Evolutionary conservation across 192 early-diverging fungal genomes (phyloP), one percentile per base, ranked within the genome.

Genomic region (Pilaira anomala): DNA sequence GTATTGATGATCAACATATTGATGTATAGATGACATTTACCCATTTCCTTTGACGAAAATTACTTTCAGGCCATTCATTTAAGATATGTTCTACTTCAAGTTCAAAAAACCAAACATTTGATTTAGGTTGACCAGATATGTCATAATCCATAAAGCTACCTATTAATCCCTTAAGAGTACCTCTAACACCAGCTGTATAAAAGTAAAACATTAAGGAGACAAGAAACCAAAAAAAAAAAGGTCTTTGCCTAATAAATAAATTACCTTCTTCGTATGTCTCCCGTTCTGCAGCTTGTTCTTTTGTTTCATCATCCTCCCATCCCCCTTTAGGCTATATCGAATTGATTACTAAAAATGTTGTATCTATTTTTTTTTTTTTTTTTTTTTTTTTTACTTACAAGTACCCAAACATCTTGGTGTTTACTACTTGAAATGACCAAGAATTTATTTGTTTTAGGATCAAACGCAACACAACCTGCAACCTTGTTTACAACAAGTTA

Each of bases 231-330:
- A 21, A 28, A 13, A 3, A 33, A 18, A 2, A 55, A 22, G 3
- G 0, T 60, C 25, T 60, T n/a, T 16, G 21, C 3, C 7, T 8
- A 51, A 18, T 0, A 50, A 33, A 51, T 29, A 42, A 48, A 19
- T 7, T 57, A 53, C 66, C 66, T 79, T 85, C 83, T 75, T 85
- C 83, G 60, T 76, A 85, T 4, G 83, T 85, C 54, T 85, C 83
- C 41, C 83, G 66, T 11, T 46, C 56, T 29, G 83, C 83, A 14
- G 81, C 80, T 33, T 78, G 65, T 57, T 74, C 72, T 26, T 77
- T 63, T 24, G 83, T 75, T 60, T 85, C 83, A 49, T 83, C 80
- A 57, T 80, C 80, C 48, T 85, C 83, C 83, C 83, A 85, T 6
- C 83, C 83, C n/a, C 83, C 83, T 65, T 85, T 82, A 11, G 83